Evolutionary conservation across 257 asterid species (phyloP), one percentile per base, ranked within the genome.

Genomic region (Pogostemon cablin): DNA sequence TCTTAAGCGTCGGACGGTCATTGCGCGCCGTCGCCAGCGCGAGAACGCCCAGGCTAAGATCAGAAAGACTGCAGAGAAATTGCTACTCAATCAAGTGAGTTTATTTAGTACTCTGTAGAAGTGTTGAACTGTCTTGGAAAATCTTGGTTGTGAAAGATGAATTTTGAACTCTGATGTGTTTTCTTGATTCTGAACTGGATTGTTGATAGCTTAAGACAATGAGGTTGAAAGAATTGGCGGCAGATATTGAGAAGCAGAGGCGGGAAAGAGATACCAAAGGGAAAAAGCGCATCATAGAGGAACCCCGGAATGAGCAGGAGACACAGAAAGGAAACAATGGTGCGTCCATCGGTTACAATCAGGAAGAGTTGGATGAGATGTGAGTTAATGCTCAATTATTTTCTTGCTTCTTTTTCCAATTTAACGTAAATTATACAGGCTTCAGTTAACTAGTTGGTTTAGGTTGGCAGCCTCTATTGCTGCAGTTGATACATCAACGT

Each of bases 381-480:
- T 95, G 84, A 73, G 95, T 80, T 77, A 52, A 7, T 40, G 47
- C 64, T 56, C 49, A 44, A 48, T 61, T 68, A 10, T 9, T 15
- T 57, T 44, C 32, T 60, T 71, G 44, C 46, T 20, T 72, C 58
- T 35, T 49, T 1, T 66, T 67, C 32, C 47, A 38, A 46, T 46
- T 61, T 55, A 34, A 38, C 75, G 54, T 61, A 71, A 65, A 62
- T 65, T 44, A 48, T 75, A 79, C 81, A 80, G 79, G 81, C 75
- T 64, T 77, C 17, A 57, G 53, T 65, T 65, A 66, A 56, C 81
- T 80, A 84, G 83, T 73, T 88, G 79, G 82, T 88, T 73, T 85
- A 95, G 99, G 93, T 80, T 89, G 92, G 99, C 97, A 71, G 99
- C 97, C 55, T 95, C 99, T 77, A 85, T 95, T 79, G 90, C 91